Evolutionary conservation across 768 basidiomycete species (phyloP).

Genomic region (Baorangia bicolor): DNA sequence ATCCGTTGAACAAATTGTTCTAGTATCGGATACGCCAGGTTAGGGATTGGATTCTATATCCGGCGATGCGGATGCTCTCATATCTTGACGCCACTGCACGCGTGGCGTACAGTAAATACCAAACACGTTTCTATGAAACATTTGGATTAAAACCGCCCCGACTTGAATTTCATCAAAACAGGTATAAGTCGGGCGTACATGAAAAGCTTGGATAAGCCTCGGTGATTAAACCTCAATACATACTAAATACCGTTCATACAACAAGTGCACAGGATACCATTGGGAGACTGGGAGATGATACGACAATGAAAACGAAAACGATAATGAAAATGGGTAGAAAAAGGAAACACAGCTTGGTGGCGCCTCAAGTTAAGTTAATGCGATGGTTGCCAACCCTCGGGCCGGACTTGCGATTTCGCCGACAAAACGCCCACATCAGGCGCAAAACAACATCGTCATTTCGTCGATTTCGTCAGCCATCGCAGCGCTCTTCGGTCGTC

Average conservation of each 20-base stretch:
- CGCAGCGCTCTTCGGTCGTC: constrained; percentile 4
- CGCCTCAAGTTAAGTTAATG: no score
- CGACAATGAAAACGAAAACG: background rate
- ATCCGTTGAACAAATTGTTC: constrained; percentile 59
- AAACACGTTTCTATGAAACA: background rate
- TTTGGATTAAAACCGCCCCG: background rate
- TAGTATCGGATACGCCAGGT: constrained; percentile 9
- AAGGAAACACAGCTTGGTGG: constrained; percentile 11
- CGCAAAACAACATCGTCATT: background rate
- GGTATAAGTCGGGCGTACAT: background rate
- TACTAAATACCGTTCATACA: background rate
- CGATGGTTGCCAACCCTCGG: no score
- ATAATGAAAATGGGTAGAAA: background rate
- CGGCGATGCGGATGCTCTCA: background rate
- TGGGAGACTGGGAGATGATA: background rate
- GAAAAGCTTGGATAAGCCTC: background rate
- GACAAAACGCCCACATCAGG: no score
- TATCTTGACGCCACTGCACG: background rate
- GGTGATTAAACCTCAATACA: constrained; percentile 21
- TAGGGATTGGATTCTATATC: background rate
- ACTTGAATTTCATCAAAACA: background rate
- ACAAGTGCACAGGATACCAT: background rate
- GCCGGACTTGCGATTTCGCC: no score
- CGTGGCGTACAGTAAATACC: background rate
- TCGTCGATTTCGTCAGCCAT: background rate